Conservation (phyloP, 2,329 filamentous ascomycete species). For the Diaporthe amygdali region DNA sequence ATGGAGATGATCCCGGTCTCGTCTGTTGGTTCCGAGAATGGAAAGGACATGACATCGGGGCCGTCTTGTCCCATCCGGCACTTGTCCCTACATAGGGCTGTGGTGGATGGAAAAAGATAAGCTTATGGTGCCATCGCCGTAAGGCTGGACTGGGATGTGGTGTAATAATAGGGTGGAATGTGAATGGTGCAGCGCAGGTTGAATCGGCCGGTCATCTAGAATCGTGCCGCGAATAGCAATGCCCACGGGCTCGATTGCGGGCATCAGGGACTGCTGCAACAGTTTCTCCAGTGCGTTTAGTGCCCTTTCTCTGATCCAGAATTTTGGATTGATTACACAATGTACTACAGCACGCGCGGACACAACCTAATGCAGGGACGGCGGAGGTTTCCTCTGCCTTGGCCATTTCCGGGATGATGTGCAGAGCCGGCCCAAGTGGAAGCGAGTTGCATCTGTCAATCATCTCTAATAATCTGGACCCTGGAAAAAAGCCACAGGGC, state of each 20-base stretch:
- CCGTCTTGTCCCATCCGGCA: background rate
- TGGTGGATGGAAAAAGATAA: background rate
- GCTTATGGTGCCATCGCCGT: conserved; percentile 14
- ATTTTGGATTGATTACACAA: conserved; percentile 8
- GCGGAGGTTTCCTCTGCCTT: conserved; percentile 5
- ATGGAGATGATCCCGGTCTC: background rate
- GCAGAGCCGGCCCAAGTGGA: conserved; percentile 2
- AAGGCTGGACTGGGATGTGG: conserved; percentile 17
- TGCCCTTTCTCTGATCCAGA: background rate
- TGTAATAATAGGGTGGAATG: background rate
- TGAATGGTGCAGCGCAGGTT: background rate
- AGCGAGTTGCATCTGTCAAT: conserved; percentile 20
- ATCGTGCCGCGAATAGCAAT: background rate
- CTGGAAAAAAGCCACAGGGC: background rate
- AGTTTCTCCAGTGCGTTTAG: background rate
- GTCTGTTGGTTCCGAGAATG: background rate
- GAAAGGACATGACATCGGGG: background rate
- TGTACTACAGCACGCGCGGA: conserved; percentile 10
- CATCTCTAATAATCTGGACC: background rate
- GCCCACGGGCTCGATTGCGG: background rate
- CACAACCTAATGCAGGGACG: conserved; percentile 25
- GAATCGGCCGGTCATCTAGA: background rate
- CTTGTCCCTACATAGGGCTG: background rate
- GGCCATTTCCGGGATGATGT: conserved; percentile 20
- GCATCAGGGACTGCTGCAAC: background rate